Percentiles rank a stretch among this genome's conserved stretches.
phyloP scores from a whole-genome alignment of 2,329 filamentous ascomycete genomes.

The Diaporthe australafricana region DNA sequence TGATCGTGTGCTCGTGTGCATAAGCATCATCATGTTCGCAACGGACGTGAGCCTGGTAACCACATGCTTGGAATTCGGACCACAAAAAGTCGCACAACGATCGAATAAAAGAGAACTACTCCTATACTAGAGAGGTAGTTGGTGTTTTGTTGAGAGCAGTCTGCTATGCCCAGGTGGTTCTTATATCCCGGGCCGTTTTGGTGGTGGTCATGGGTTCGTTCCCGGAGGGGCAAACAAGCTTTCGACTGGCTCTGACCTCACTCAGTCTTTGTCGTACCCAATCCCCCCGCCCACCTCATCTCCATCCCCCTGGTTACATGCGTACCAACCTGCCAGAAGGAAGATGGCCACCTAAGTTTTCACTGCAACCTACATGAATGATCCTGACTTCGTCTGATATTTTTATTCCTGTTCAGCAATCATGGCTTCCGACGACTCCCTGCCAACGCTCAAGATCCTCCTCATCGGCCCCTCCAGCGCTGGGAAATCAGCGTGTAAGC shows the following conservation, averaged over 20 bases:
- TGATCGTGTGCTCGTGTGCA: neutral
- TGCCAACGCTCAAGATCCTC: constrained; percentile 64
- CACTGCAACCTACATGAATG: neutral
- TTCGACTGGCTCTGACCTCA: constrained; percentile 33
- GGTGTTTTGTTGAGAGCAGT: neutral
- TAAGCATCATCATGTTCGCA: too few species aligned
- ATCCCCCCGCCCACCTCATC: constrained; percentile 22
- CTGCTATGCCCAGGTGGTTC: neutral
- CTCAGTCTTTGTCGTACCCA: constrained; percentile 12
- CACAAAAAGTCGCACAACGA: neutral
- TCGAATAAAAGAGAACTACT: neutral
- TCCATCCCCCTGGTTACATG: neutral
- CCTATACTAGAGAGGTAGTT: neutral
- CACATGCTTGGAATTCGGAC: neutral
- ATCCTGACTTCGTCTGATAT: neutral
- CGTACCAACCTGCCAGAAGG: neutral
- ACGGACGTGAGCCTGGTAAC: neutral
- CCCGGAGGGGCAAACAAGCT: constrained; percentile 28
- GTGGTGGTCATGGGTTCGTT: constrained; percentile 31
- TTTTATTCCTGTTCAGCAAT: constrained; percentile 2
- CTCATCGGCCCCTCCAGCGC: constrained; percentile 67
- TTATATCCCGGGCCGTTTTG: neutral
- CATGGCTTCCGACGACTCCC: constrained; percentile 59
- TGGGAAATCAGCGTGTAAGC: constrained; percentile 66
- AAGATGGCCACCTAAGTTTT: neutral